Base-by-base conservation (phyloP, 2,329 filamentous ascomycete genomes). In the Fusarium fujikuroi region DNA sequence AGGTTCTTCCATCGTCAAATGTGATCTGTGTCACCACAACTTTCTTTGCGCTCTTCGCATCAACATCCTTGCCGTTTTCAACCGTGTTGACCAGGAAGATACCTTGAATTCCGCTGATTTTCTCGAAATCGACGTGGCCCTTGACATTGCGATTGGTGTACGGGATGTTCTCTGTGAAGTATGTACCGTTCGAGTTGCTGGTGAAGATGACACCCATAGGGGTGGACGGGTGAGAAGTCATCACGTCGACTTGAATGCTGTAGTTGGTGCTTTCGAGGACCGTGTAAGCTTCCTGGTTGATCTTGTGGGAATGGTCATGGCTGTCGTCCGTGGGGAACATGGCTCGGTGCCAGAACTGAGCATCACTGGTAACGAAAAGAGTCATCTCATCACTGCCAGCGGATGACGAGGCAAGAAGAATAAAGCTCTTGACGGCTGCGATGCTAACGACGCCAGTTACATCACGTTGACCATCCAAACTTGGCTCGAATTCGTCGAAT, bases 131-230 rank as follows among this genome's bases (percentile, higher is more conserved):
- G 57, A 99, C 95, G 64, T 91, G 89, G 6, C 94, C 95, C 34
- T 84, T 83, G 15, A 80, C 76, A 77, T 95, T 93, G 77, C 95
- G 92, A 81, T 99, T 98, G 39, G 95, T 98, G 81, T 98, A 92
- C 66, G 97, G 93, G 63, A 95, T 89, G 77, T 97, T 98, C 78
- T 92, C 91, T 5, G 93, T 96, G 80, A 98, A 99, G 82, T 95
- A 98, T 5, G 95, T 98, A 69, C 96, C 96, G 80, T 98, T 97
- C 37, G 95, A 98, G 81, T 99, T 99, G 80, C 95, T 98, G 10
- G 95, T 97, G 79, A 98, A 95, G 63, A 99, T 87, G 16, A 93
- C 91, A 39, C 96, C 97, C 89, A 97, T 95, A 1, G 92, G 89
- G 42, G 88, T 89, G 3, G 87, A 88, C 18, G 88, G 88, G 49